A percentile compares a stretch with the other conserved stretches of the same genome.
These are phyloP conservation scores for Talaromyces islandicus DNA, from an alignment of 2,329 filamentous ascomycete genomes.

Conservation along the genomic window DNA sequence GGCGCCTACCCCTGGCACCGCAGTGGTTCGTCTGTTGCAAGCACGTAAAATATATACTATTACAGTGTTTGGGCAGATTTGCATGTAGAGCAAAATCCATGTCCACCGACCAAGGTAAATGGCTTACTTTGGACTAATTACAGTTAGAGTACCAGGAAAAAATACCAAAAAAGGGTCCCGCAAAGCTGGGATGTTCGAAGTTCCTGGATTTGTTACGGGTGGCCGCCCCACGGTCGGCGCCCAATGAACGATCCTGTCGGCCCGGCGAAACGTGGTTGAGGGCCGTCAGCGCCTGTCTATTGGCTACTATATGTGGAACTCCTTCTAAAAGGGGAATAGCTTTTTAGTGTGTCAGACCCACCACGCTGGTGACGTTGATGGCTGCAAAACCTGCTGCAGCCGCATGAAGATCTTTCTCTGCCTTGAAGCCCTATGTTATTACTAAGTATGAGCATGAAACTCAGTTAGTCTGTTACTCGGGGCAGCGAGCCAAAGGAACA, in stretches of 20 bases:
- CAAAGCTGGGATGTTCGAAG: neutral
- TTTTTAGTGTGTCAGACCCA: neutral
- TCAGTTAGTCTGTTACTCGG: neutral
- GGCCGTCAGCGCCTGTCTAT: neutral
- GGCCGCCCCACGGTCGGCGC: neutral
- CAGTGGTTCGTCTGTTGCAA: neutral
- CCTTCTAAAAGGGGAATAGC: neutral
- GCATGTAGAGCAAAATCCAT: too few species aligned
- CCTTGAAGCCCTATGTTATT: neutral
- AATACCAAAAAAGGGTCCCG: neutral
- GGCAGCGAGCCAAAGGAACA: neutral
- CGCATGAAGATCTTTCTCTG: neutral
- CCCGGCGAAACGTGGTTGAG: neutral
- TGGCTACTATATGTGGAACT: neutral
- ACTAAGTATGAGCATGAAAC: neutral
- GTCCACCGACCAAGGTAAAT: too few species aligned
- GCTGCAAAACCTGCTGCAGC: neutral
- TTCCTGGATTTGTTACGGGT: neutral
- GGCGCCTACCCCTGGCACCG: neutral
- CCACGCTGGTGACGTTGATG: neutral
- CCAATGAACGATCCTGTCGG: neutral
- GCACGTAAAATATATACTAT: neutral
- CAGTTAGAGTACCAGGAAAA: neutral
- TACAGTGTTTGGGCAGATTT: too few species aligned
- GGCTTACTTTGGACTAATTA: too few species aligned